phyloP scores from a whole-genome alignment of 768 basidiomycete genomes.

The Gymnopilus junonius region DNA sequence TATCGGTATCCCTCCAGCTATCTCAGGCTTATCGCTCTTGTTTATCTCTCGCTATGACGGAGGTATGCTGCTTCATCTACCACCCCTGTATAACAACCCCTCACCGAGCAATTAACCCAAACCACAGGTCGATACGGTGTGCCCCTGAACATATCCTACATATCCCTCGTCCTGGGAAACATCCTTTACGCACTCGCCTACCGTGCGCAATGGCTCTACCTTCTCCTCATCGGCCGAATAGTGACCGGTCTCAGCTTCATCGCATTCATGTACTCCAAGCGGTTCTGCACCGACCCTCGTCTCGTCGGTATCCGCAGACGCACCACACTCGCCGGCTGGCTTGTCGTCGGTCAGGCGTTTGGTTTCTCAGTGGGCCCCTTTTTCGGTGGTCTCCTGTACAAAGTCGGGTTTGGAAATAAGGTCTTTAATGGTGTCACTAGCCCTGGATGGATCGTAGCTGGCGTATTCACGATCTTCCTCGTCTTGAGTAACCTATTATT shows the following conservation, averaged over 20 bases:
- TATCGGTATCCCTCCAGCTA: slow-evolving; percentile 68
- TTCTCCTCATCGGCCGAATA: slow-evolving; percentile 74
- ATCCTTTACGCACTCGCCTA: slow-evolving; percentile 68
- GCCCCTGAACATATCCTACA: slow-evolving; percentile 60
- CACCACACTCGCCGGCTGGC: slow-evolving; percentile 64
- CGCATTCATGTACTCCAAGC: slow-evolving; percentile 69
- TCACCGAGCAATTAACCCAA: background rate
- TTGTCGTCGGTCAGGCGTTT: slow-evolving; percentile 64
- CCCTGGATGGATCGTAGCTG: slow-evolving; percentile 68
- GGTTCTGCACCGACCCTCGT: slow-evolving; percentile 73
- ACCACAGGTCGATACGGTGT: slow-evolving; percentile 55
- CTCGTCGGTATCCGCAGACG: slow-evolving; percentile 67
- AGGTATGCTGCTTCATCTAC: slow-evolving; percentile 40
- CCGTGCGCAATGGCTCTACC: slow-evolving; percentile 59
- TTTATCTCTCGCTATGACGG: slow-evolving; percentile 58
- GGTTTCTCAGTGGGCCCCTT: slow-evolving; percentile 71
- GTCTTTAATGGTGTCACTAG: slow-evolving; percentile 73
- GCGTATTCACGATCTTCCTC: slow-evolving; percentile 58
- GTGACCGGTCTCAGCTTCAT: slow-evolving; percentile 64
- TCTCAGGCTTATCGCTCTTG: slow-evolving; percentile 61
- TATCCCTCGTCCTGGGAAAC: slow-evolving; percentile 55
- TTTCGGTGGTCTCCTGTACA: slow-evolving; percentile 64
- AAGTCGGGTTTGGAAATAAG: slow-evolving; percentile 55
- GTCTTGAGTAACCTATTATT: slow-evolving; percentile 36
- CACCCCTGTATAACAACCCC: background rate